Evolutionary conservation across 208 protist genomes (phyloP).

Genomic region (Crithidia expoeki): DNA sequence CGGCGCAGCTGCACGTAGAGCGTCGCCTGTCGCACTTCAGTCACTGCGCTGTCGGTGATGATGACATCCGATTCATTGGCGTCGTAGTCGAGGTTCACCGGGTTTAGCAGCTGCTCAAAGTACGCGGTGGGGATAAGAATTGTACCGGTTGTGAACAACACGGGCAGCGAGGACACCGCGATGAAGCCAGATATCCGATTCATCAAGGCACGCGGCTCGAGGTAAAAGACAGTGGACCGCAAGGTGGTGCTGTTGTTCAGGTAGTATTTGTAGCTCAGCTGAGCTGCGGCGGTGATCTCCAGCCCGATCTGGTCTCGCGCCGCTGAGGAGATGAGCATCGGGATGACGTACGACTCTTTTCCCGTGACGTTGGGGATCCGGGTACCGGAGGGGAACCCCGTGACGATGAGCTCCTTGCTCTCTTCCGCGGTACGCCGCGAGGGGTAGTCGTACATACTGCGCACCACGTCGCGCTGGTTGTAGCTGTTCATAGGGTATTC

Average conservation of each 20-base stretch:
- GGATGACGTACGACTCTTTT: slow-evolving; percentile 34
- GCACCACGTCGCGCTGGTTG: slow-evolving; percentile 57
- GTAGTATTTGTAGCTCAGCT: slow-evolving; percentile 60
- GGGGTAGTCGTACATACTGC: slow-evolving; percentile 61
- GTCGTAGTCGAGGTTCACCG: slow-evolving; percentile 44
- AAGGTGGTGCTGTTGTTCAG: neutral
- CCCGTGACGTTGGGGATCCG: slow-evolving; percentile 19
- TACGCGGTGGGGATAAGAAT: slow-evolving; percentile 70
- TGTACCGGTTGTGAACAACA: slow-evolving; percentile 39
- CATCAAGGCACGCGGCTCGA: slow-evolving; percentile 76
- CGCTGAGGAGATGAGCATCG: slow-evolving; percentile 42
- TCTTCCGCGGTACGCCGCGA: neutral
- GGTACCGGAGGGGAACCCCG: slow-evolving; percentile 10
- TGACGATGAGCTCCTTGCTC: slow-evolving; percentile 19
- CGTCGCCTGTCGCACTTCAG: slow-evolving; percentile 47
- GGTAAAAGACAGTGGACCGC: slow-evolving; percentile 43
- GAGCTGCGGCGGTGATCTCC: slow-evolving; percentile 18
- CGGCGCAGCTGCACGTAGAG: slow-evolving; percentile 74
- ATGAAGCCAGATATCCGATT: slow-evolving; percentile 89
- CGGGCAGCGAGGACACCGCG: slow-evolving; percentile 61
- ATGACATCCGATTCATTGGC: neutral
- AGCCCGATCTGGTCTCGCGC: slow-evolving; percentile 46
- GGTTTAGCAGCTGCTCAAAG: slow-evolving; percentile 60
- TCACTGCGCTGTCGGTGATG: slow-evolving; percentile 27
- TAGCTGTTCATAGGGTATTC: slow-evolving; percentile 34